phyloP scores from a whole-genome alignment of 1,284 basidiomycete genomes.

The Tilletia indica region DNA sequence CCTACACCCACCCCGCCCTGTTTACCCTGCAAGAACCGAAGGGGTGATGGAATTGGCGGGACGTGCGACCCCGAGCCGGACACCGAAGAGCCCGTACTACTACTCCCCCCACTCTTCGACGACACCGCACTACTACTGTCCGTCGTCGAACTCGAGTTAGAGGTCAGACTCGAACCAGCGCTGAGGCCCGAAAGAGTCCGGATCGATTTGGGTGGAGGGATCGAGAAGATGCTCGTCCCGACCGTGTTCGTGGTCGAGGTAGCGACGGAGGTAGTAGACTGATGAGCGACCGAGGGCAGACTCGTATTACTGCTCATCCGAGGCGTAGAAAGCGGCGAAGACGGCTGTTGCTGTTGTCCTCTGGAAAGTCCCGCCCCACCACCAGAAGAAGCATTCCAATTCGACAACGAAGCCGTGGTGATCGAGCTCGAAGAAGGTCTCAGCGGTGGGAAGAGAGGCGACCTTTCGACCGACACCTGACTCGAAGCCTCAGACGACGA shows the following conservation, averaged over 20 bases:
- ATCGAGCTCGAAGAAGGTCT: not conserved
- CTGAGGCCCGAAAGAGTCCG: not conserved
- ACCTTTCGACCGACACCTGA: not conserved
- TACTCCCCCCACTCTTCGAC: no score
- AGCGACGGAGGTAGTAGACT: not conserved
- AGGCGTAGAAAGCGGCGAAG: slow-evolving; percentile 3
- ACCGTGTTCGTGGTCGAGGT: not conserved
- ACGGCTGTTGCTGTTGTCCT: no score
- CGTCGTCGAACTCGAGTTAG: not conserved
- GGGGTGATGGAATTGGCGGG: not conserved
- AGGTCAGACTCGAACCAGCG: slow-evolving; percentile 10
- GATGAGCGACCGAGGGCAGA: slow-evolving; percentile 3
- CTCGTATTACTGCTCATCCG: slow-evolving; percentile 8
- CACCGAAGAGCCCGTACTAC: not conserved
- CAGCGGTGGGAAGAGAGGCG: not conserved
- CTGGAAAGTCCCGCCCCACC: not conserved
- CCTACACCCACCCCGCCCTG: not conserved
- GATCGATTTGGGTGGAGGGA: not conserved
- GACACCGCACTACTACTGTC: no score
- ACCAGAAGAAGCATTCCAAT: not conserved
- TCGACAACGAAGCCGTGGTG: not conserved
- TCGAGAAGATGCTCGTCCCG: not conserved
- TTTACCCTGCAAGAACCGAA: slow-evolving; percentile 11
- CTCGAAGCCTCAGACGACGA: not conserved
- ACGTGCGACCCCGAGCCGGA: not conserved